Conservation (phyloP, 2,329 filamentous ascomycete genomes). For the Hortaea sp. region DNA sequence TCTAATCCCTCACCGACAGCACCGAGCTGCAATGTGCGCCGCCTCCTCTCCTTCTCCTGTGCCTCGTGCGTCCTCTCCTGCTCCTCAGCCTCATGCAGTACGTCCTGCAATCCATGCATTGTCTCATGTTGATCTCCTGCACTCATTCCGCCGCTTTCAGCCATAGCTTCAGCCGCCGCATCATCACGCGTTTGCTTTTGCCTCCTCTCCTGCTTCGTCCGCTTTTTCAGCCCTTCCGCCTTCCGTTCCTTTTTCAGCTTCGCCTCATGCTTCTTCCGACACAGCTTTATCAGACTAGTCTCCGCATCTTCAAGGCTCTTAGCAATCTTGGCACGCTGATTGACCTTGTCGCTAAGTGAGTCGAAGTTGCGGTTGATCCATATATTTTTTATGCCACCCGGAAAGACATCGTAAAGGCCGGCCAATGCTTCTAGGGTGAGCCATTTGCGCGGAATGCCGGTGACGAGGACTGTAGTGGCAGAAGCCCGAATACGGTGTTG, state of each 20-base stretch:
- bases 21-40: slow-evolving; percentile 6
- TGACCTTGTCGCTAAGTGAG: slow-evolving; percentile 72
- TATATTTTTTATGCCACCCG: slow-evolving; percentile 86
- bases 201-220: slow-evolving; percentile 29
- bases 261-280: slow-evolving; percentile 67
- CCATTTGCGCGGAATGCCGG: slow-evolving; percentile 84
- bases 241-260: slow-evolving; percentile 44
- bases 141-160: slow-evolving; percentile 21
- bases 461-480: slow-evolving; percentile 89
- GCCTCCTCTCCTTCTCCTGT: slow-evolving; percentile 4
- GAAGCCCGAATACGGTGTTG: slow-evolving; percentile 89
- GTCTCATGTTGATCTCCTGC: slow-evolving; percentile 22
- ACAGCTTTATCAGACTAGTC: slow-evolving; percentile 69
- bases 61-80: slow-evolving; percentile 10
- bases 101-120: slow-evolving; percentile 20
- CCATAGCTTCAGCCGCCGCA: slow-evolving; percentile 20
- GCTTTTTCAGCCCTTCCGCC: slow-evolving; percentile 31
- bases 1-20: slow-evolving; percentile 10
- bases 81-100: slow-evolving; percentile 15
- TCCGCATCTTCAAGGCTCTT: slow-evolving; percentile 67
- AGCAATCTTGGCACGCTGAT: slow-evolving; percentile 62
- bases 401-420: slow-evolving; percentile 88
- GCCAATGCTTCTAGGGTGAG: slow-evolving; percentile 70
- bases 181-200: slow-evolving; percentile 16
- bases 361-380: slow-evolving; percentile 93